phyloP scores from a whole-genome alignment of 345 rosid species.

The Geranium brycei region DNA sequence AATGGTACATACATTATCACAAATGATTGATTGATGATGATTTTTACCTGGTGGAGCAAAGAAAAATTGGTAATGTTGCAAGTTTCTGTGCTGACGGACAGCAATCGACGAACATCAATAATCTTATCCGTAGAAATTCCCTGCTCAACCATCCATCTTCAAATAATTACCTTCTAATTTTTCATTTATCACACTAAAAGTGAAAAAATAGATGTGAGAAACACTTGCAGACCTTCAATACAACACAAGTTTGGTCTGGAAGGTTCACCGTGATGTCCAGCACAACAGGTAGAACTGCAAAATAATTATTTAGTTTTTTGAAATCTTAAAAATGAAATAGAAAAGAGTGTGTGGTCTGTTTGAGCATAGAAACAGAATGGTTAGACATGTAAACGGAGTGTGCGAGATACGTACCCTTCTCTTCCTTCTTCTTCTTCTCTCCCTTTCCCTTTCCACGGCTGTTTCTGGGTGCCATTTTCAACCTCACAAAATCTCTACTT shows the following conservation, averaged over 20 bases:
- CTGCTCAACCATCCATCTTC: constrained; percentile 21
- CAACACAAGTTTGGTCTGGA: constrained; percentile 62
- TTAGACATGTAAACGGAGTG: too few relatives aligned
- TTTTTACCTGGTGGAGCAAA: constrained; percentile 62
- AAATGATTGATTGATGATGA: too few relatives aligned
- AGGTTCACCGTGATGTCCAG: constrained; percentile 72
- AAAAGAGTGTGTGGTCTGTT: too few relatives aligned
- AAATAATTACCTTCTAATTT: not conserved
- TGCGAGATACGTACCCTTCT: constrained; percentile 40
- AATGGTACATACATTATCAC: too few relatives aligned
- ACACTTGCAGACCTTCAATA: constrained; percentile 50
- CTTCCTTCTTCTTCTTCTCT: constrained; percentile 97
- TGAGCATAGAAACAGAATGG: too few relatives aligned
- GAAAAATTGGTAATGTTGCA: constrained; percentile 72
- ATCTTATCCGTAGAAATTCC: constrained; percentile 96
- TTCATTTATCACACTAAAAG: not conserved
- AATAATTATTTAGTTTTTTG: not conserved
- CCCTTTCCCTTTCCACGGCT: constrained; percentile 77
- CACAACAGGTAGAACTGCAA: constrained; percentile 81
- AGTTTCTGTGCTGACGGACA: constrained; percentile 57
- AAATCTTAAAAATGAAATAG: too few relatives aligned
- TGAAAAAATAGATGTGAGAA: too few relatives aligned
- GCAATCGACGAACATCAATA: constrained; percentile 72
- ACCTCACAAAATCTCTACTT: too few relatives aligned
- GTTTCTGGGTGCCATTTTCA: constrained; percentile 88